Conservation (phyloP, 2,329 filamentous ascomycete genomes). For the Aspergillus udagawae region DNA sequence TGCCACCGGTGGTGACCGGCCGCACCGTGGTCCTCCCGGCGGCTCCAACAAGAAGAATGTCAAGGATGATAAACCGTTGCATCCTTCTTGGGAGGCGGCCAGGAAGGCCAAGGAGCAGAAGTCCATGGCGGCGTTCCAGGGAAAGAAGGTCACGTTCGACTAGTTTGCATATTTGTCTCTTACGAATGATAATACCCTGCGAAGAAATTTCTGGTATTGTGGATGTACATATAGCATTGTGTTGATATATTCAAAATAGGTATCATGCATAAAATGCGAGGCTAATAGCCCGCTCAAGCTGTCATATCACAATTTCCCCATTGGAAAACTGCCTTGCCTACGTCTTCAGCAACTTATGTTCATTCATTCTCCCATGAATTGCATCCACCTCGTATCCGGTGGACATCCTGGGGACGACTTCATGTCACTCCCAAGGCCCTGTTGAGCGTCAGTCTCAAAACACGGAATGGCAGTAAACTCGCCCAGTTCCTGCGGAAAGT, state of each 20-base stretch:
- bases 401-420: constrained; percentile 9
- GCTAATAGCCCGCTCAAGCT: background rate
- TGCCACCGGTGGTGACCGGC: constrained; percentile 19
- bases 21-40: constrained; percentile 13
- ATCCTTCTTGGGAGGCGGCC: constrained; percentile 64
- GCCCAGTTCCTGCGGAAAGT: constrained; percentile 38
- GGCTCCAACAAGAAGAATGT: constrained; percentile 16
- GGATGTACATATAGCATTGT: constrained; percentile 1
- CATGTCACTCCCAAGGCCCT: constrained; percentile 19
- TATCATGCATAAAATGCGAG: constrained; percentile 8
- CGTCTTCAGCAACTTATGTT: background rate
- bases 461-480: constrained; percentile 40
- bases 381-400: constrained; percentile 31
- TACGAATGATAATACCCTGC: background rate
- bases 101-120: constrained; percentile 54
- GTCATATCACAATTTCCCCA: background rate
- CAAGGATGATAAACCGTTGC: constrained; percentile 50
- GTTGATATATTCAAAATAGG: constrained; percentile 9
- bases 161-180: constrained; percentile 25
- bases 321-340: too few relatives aligned
- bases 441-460: constrained; percentile 33
- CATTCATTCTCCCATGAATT: constrained; percentile 32
- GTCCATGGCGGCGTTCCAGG: constrained; percentile 48
- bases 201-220: background rate
- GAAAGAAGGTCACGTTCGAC: constrained; percentile 62